Base-by-base conservation (phyloP, 768 basidiomycete species). In the Trichaptum fuscoviolaceum region DNA sequence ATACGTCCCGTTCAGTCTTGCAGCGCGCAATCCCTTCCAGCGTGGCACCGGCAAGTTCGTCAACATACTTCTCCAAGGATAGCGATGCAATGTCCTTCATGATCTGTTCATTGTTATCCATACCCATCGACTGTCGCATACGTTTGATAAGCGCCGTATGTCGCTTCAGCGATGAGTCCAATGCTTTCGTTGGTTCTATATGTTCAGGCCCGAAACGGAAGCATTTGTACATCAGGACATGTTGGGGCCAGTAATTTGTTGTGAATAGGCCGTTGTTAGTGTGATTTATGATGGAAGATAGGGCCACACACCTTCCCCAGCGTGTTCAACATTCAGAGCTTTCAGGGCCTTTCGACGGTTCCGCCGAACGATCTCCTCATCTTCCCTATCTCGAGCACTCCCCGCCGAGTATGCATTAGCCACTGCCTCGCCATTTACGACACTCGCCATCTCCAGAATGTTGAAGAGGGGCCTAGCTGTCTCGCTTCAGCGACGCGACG, bases 61-160 rank as follows among this genome's bases (percentile, higher is more conserved):
- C 96, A 62, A 96, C 83, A 75, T 99, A 99, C 77, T 97, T 99
- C 79, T 95, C 95, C 66, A 99, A 82, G 1, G 93, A 89, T 65
- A 99, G 83, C 0, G 90, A 84, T 68, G 95, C 90, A 69, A 97
- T 88, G 72, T 99, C 97, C 77, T 95, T 98, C 70, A 97, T 79
- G 67, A 96, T 88, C 72, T 93, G 89, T 71, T 95, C 93, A 61
- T 83, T 85, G 74, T 93, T 90, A 71, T 95, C 93, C 52, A 83
- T 74, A 18, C 90, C 91, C 72, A 99, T 83, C 20, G 93, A 92
- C 73, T 91, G 93, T 60, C 91, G 87, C 71, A 98, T 90, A 59
- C 92, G 90, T 77, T 96, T 99, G 70, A 97, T 95, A 69, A 99
- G 85, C 7, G 95, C 93, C 1, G 95, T 98, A 77, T 99, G 96